A percentile compares a stretch with the other conserved stretches of the same genome.
These are phyloP conservation scores for Lactarius indigo DNA, from an alignment of 768 basidiomycete genomes.

Conservation along the genomic window DNA sequence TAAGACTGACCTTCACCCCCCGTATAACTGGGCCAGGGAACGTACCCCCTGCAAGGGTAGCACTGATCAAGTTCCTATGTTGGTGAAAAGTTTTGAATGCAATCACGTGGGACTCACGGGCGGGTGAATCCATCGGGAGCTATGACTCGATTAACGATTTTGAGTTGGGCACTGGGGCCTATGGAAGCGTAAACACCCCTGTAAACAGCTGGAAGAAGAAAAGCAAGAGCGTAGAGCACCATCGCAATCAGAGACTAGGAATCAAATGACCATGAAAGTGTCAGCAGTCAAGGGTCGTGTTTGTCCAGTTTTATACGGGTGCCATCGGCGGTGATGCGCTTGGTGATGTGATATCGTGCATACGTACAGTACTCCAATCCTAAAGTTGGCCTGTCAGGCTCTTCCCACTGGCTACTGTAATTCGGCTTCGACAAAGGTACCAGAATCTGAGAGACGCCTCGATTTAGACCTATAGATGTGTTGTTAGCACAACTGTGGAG, in stretches of 20 bases:
- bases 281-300: neutral
- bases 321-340: neutral
- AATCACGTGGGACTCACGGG: neutral
- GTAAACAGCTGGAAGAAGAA: constrained; percentile 9
- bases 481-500: too few species aligned
- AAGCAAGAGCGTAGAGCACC: constrained; percentile 5
- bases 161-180: constrained; percentile 26
- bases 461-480: too few species aligned
- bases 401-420: neutral
- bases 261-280: neutral
- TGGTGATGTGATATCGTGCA: too few species aligned
- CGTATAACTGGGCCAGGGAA: constrained; percentile 18
- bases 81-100: neutral
- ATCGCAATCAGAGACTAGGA: neutral
- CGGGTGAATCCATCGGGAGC: constrained; percentile 30
- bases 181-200: constrained; percentile 18
- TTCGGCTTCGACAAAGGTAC: neutral
- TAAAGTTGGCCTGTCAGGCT: neutral
- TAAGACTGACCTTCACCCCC: neutral
- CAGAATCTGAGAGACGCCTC: neutral
- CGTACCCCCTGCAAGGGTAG: neutral
- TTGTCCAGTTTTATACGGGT: neutral
- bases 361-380: too few species aligned
- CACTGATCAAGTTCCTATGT: neutral
- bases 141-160: constrained; percentile 23